phyloP scores from a whole-genome alignment of 768 basidiomycete genomes.

The Cubamyces lactineus region DNA sequence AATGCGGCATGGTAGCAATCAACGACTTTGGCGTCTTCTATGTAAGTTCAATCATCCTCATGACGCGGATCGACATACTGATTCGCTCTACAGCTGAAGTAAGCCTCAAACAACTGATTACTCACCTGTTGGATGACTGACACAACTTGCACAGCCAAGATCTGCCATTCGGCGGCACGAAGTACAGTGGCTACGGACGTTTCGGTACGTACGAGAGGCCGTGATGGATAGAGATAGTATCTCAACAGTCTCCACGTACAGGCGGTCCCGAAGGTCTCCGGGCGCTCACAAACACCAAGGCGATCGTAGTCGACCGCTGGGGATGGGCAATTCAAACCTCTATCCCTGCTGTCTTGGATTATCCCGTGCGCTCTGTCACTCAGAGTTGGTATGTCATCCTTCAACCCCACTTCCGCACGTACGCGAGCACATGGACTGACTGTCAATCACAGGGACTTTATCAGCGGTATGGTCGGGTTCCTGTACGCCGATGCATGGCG shows the following conservation, averaged over 20 bases:
- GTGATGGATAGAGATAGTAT: slow-evolving; percentile 21
- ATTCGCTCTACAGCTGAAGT: slow-evolving; percentile 61
- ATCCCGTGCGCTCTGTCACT: slow-evolving; percentile 74
- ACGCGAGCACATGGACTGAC: slow-evolving; percentile 1
- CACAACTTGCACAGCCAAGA: slow-evolving; percentile 68
- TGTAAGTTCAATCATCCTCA: slow-evolving; percentile 45
- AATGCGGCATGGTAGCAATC: slow-evolving; percentile 96
- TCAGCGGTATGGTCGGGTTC: slow-evolving; percentile 51
- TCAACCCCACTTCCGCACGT: background rate
- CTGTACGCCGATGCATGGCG: slow-evolving; percentile 55
- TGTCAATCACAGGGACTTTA: slow-evolving; percentile 46
- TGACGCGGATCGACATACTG: slow-evolving; percentile 16
- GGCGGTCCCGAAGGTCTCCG: slow-evolving; percentile 94
- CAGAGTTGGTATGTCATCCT: slow-evolving; percentile 67
- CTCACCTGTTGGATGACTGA: background rate
- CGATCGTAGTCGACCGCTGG: slow-evolving; percentile 84
- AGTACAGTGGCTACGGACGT: slow-evolving; percentile 90
- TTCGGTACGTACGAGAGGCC: slow-evolving; percentile 60
- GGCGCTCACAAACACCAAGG: slow-evolving; percentile 85
- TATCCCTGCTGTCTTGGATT: slow-evolving; percentile 87
- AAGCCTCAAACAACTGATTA: background rate
- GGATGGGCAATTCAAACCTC: slow-evolving; percentile 80
- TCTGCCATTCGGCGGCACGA: slow-evolving; percentile 93
- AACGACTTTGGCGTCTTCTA: slow-evolving; percentile 95
- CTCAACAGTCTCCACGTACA: slow-evolving; percentile 32